These are phyloP conservation scores for Thermochaetoides dissita DNA, from an alignment of 2,329 filamentous ascomycete species.

Conservation along the genomic window DNA sequence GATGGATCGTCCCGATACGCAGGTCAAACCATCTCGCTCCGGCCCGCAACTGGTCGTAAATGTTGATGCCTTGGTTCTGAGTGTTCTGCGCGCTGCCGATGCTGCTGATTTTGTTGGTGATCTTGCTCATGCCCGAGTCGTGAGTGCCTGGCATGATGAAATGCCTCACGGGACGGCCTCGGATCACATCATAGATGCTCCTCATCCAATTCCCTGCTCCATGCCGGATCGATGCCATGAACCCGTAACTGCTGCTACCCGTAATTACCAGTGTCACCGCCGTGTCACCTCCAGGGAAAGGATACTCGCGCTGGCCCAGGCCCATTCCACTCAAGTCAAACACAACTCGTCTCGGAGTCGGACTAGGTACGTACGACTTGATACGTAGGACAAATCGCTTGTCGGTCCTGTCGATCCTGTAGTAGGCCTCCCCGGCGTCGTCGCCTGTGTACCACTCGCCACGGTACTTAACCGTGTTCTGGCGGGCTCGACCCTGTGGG, in stretches of 20 bases:
- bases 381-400: constrained; percentile 20
- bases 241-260: constrained; percentile 21
- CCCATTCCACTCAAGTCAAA: constrained; percentile 20
- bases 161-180: constrained; percentile 27
- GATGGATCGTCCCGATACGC: constrained; percentile 24
- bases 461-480: constrained; percentile 19
- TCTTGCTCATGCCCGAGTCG: constrained; percentile 33
- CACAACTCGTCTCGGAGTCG: constrained; percentile 16
- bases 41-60: constrained; percentile 30
- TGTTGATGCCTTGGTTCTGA: constrained; percentile 30
- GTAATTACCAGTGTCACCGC: constrained; percentile 23
- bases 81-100: constrained; percentile 27
- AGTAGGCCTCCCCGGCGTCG: constrained; percentile 21
- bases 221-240: constrained; percentile 19
- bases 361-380: constrained; percentile 18
- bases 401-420: constrained; percentile 18
- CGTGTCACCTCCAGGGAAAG: constrained; percentile 18
- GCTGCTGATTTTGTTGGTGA: constrained; percentile 21
- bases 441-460: constrained; percentile 7
- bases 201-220: constrained; percentile 21
- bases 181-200: constrained; percentile 20
- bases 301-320: constrained; percentile 21
- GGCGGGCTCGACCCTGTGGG: constrained; percentile 20
- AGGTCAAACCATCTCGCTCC: constrained; percentile 36
- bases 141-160: constrained; percentile 35